Evolutionary conservation across 345 rosid species (phyloP).

Genomic region (Ailanthus altissimus): DNA sequence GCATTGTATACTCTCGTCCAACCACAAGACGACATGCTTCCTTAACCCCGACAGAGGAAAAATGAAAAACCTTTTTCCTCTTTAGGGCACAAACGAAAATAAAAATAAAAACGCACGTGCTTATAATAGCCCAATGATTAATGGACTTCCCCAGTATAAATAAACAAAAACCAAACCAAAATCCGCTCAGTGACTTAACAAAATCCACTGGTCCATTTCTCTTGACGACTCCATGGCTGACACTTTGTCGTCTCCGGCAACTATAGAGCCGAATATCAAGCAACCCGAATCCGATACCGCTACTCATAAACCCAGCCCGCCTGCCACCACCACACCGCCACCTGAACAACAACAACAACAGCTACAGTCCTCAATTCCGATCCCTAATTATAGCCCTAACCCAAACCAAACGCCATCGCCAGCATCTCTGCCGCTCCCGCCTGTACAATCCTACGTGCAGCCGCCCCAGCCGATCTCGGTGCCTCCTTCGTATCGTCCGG

Average conservation of each 20-base stretch:
- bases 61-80: background rate
- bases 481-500: constrained; percentile 62
- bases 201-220: constrained; percentile 13
- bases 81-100: too few species aligned
- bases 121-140: too few species aligned
- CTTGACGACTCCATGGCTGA: constrained; percentile 63
- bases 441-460: constrained; percentile 33
- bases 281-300: constrained; percentile 37
- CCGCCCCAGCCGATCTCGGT: constrained; percentile 33
- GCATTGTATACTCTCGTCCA: background rate
- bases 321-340: constrained; percentile 23
- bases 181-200: background rate
- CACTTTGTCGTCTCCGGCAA: constrained; percentile 51
- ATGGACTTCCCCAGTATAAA: too few species aligned
- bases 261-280: constrained; percentile 32
- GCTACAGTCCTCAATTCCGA: constrained; percentile 15
- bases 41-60: background rate
- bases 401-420: constrained; percentile 20
- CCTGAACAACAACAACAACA: constrained; percentile 18
- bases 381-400: too few species aligned
- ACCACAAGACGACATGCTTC: constrained; percentile 7
- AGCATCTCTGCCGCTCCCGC: constrained; percentile 28
- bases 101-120: too few species aligned
- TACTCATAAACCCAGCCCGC: constrained; percentile 31
- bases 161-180: background rate